Percentiles rank a stretch among this genome's conserved stretches.
Conservation (phyloP, 495 filamentous ascomycete genomes). For the Podospora appendiculata region DNA sequence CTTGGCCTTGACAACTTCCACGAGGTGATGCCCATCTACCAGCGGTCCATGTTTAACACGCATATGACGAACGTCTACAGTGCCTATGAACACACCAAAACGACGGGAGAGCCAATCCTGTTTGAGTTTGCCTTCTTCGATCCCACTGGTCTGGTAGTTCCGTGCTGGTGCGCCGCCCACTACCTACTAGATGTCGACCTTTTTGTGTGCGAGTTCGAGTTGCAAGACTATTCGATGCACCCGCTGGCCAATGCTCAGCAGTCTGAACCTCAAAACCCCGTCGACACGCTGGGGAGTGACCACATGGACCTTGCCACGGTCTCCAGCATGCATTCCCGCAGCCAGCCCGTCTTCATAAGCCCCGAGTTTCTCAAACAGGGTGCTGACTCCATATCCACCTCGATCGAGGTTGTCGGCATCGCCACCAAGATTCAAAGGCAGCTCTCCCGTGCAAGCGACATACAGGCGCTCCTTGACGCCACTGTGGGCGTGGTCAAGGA, state of each 20-base stretch:
- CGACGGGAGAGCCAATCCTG: constrained; percentile 11
- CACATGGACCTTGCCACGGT: constrained; percentile 17
- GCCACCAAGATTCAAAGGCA: constrained; percentile 17
- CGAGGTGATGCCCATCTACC: constrained; percentile 13
- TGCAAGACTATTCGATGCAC: constrained; percentile 16
- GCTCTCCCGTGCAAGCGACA: constrained; percentile 5
- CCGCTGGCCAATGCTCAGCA: constrained; percentile 2
- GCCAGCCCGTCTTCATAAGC: constrained; percentile 10
- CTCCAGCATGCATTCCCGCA: constrained; percentile 14
- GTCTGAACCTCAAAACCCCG: constrained; percentile 3
- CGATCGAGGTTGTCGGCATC: constrained; percentile 13
- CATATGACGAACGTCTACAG: constrained; percentile 1
- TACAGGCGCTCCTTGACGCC: constrained; percentile 11
- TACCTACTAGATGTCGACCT: constrained; percentile 13
- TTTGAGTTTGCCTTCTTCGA: constrained; percentile 17
- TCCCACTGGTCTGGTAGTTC: constrained; percentile 11
- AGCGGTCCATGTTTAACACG: constrained; percentile 11
- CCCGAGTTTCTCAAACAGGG: neutral
- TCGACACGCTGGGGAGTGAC: constrained; percentile 17
- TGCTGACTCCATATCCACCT: constrained; percentile 4
- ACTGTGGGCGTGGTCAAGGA: constrained; percentile 15
- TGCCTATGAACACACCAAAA: neutral
- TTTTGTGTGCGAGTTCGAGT: constrained; percentile 20
- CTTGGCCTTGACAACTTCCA: constrained; percentile 13
- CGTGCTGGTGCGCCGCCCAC: constrained; percentile 19